Base-by-base conservation (phyloP, 306 rosid species). In the Coriaria nepalensis region DNA sequence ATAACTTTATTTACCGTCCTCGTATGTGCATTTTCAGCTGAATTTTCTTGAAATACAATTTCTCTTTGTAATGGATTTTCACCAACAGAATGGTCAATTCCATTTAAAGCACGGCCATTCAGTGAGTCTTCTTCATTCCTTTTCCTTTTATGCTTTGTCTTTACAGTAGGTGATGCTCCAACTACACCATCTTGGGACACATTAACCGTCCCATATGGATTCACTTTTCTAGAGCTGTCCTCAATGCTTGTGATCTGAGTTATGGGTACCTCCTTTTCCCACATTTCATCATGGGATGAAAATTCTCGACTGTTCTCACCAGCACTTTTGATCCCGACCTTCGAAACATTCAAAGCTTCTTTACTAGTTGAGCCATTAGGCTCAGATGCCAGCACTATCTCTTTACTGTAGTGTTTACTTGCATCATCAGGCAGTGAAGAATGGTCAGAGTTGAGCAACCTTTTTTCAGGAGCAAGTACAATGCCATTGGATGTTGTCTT, bases 31-130 rank as follows among this genome's bases (percentile, higher is more conserved):
- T 59, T 36, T 34, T 37, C 67, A 42, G 50, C 47, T 41, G 55
- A 62, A 42, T 45, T 60, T 44, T 64, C 61, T 35, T 40, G 49
- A 40, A 55, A 57, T 14, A 50, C 35, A 61, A 33, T 33, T 42
- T 38, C 70, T 55, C 54, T 70, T 15, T 49, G 68, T 35, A 36
- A 53, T 8, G 33, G 15, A 49, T 45, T 46, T 49, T 60, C 75
- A 53, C 8, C 32, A 47, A 45, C 10, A 13, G 47, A 33, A 54
- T 34, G 15, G 33, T 60, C 14, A 6, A 20, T 49, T 52, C 35
- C 52, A 51, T 42, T 29, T 35, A 57, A 50, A 13, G 13, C 35
- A 6, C 38, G 54, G 39, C 37, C 54, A 47, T 36, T 41, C 13
- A 53, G 11, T 29, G 38, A 37, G 33, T 53, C 52, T 37, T 39